Evolutionary conservation across 148 eudicot genomes (phyloP), one percentile per base, ranked within the genome.

Genomic region (Limonium bicolor): DNA sequence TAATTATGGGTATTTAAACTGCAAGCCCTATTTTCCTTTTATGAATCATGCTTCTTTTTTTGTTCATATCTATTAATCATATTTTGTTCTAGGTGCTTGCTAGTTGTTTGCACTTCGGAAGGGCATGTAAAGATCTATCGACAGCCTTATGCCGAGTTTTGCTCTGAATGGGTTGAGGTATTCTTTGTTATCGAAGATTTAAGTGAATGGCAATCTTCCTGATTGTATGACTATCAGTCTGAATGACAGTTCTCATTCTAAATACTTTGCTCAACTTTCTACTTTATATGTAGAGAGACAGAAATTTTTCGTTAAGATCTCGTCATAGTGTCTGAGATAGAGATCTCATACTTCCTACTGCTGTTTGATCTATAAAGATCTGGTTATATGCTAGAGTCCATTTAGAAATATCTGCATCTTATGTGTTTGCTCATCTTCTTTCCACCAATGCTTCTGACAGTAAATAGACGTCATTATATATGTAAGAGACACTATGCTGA

Each of bases 131-230:
- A 84, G 62, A 46, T 90, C 25, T 90, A 77, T 30, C 80, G 87
- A 31, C 65, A 75, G 46, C 95, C 97, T 22, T 77, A 59, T 46
- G 58, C 76, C 20, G 95, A 88, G 52, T 80, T 65, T 48, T 79
- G 80, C 53, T 75, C 77, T 19, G 95, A 84, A 62, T 90, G 97
- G 93, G 50, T 75, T 19, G 87, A 90, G 95, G 87, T 83, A 83
- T n/a, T n/a, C n/a, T n/a, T n/a, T 65, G 71, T 34, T 43, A 39
- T 36, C 18, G 24, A 42, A 25, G 6, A 15, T 15, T 32, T 6
- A 8, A 27, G 9, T 8, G 35, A 23, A 19, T 24, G 5, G 19
- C 30, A n/a, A n/a, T 48, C 12, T 14, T 47, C 27, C 6, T 11
- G 14, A 20, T 48, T 18, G 21, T 31, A 48, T 31, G 17, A 5